Percentiles rank a stretch among this genome's conserved stretches.
Evolutionary conservation across 139 green algal species (phyloP).

Genomic region (Ulvella scutata): DNA sequence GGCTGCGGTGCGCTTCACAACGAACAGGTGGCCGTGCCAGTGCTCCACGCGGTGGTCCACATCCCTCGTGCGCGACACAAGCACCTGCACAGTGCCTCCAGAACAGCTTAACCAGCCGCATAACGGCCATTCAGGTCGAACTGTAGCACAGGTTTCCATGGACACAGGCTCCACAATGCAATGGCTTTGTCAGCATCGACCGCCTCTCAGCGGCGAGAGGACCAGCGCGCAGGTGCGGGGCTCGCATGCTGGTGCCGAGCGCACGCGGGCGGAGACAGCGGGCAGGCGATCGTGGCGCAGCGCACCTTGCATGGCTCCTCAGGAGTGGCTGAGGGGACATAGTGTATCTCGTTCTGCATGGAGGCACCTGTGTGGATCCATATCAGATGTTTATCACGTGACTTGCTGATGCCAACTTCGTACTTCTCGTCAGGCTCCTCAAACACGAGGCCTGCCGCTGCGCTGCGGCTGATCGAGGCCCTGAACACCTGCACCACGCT

Average conservation of each 20-base stretch:
- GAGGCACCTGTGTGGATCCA: conserved; percentile 1
- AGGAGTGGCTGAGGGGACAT: conserved; percentile 41
- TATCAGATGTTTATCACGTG: not conserved
- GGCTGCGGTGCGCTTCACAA: conserved; percentile 37
- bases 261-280: too few species aligned
- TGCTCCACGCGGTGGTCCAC: conserved; percentile 56
- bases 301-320: conserved; percentile 19
- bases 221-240: too few species aligned
- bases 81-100: not conserved
- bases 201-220: conserved; percentile 37
- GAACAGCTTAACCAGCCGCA: not conserved
- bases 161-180: not conserved
- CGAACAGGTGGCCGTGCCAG: conserved; percentile 32
- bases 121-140: not conserved
- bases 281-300: too few species aligned
- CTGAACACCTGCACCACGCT: conserved; percentile 10
- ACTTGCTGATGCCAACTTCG: conserved; percentile 4
- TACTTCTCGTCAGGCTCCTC: conserved; percentile 17
- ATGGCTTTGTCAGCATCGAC: not conserved
- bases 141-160: not conserved
- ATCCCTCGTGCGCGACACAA: conserved; percentile 7
- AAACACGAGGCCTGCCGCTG: not conserved
- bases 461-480: conserved; percentile 6
- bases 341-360: conserved; percentile 32
- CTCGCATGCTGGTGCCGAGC: too few species aligned